These are phyloP conservation scores for Nitzschia sp. DNA, from an alignment of 108 stramenopile genomes.

Conservation along the genomic window DNA sequence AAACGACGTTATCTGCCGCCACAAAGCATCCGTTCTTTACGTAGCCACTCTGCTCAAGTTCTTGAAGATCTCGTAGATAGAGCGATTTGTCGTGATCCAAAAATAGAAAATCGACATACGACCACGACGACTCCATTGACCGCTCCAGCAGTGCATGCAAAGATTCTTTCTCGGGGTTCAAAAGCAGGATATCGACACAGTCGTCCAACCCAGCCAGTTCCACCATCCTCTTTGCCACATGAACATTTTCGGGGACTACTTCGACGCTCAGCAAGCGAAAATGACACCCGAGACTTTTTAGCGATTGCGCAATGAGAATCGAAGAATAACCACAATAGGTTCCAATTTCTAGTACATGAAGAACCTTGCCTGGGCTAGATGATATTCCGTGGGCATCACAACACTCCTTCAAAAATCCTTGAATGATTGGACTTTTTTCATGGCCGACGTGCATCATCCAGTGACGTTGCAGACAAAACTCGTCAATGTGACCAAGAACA, in stretches of 20 bases:
- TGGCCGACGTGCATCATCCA: slow-evolving; percentile 95
- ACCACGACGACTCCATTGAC: neutral
- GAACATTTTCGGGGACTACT: slow-evolving; percentile 50
- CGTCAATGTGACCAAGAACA: slow-evolving; percentile 63
- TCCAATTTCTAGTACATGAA: slow-evolving; percentile 76
- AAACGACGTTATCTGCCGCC: slow-evolving; percentile 89
- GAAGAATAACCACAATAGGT: slow-evolving; percentile 90
- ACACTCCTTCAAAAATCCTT: slow-evolving; percentile 31
- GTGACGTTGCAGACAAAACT: slow-evolving; percentile 72
- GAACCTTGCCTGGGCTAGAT: slow-evolving; percentile 11
- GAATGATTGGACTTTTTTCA: slow-evolving; percentile 67
- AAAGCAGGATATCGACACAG: slow-evolving; percentile 49
- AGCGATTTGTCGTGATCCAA: slow-evolving; percentile 90
- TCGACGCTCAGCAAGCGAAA: slow-evolving; percentile 74
- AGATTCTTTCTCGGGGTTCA: slow-evolving; percentile 5
- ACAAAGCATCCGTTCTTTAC: slow-evolving; percentile 60
- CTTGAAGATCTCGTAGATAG: slow-evolving; percentile 71
- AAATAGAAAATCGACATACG: slow-evolving; percentile 67
- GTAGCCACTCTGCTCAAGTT: slow-evolving; percentile 52
- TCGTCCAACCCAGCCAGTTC: slow-evolving; percentile 55
- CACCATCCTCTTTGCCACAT: slow-evolving; percentile 64
- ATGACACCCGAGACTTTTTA: slow-evolving; percentile 11
- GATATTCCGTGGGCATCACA: neutral
- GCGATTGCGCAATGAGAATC: slow-evolving; percentile 51
- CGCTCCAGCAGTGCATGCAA: slow-evolving; percentile 1